Conservation (phyloP, 306 rosid species). For the Vigna radiata region DNA sequence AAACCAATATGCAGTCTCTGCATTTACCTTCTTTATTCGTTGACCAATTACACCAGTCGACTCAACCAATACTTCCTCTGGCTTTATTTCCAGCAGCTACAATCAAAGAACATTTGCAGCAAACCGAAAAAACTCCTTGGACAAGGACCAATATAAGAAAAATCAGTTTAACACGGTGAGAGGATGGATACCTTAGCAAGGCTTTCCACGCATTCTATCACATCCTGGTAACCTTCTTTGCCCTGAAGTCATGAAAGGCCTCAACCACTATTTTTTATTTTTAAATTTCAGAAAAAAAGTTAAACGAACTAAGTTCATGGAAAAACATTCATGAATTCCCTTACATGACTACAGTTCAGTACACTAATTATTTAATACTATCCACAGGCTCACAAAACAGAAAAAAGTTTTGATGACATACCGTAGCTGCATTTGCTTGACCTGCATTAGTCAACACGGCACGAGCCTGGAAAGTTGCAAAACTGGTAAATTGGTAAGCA, state of each 20-base stretch:
- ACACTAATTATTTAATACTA: conserved; percentile 13
- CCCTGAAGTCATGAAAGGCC: conserved; percentile 66
- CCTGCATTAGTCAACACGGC: conserved; percentile 95
- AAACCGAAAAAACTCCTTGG: conserved; percentile 12
- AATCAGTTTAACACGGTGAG: conserved; percentile 24
- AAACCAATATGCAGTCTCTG: conserved; percentile 30
- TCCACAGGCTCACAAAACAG: conserved; percentile 22
- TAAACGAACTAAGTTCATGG: conserved; percentile 15
- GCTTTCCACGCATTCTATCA: conserved; percentile 64
- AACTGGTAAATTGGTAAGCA: conserved; percentile 39
- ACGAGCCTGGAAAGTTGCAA: conserved; percentile 71
- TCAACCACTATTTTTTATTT: conserved; percentile 30
- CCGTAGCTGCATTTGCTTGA: conserved; percentile 98
- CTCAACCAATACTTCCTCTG: conserved; percentile 80
- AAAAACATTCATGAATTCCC: conserved; percentile 16
- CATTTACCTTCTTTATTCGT: conserved; percentile 80
- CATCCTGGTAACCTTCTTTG: conserved; percentile 83
- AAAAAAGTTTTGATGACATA: conserved; percentile 39
- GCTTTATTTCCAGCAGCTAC: conserved; percentile 73
- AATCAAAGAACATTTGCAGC: conserved; percentile 38
- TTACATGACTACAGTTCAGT: conserved; percentile 11
- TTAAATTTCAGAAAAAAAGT: neutral
- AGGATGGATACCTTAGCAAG: conserved; percentile 71
- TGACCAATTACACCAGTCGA: conserved; percentile 96
- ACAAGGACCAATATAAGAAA: conserved; percentile 21